Conservation (phyloP, 2,329 filamentous ascomycete species). For the Coniella vitis region DNA sequence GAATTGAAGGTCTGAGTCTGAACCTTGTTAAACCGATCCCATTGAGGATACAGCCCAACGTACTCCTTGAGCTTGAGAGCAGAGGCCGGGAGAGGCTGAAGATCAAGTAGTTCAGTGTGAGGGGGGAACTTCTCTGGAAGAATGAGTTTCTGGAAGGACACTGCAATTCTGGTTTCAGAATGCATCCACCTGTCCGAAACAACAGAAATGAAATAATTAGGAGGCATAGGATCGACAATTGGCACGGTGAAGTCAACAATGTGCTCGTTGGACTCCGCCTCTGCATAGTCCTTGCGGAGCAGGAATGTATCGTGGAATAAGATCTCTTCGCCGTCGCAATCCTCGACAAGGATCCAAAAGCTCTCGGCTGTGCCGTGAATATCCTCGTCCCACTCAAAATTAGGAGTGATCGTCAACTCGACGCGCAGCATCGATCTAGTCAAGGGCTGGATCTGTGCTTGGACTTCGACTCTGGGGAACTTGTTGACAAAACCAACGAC, state of each 20-base stretch:
- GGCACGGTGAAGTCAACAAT: slow-evolving; percentile 93
- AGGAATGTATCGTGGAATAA: slow-evolving; percentile 93
- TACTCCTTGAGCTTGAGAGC: slow-evolving; percentile 84
- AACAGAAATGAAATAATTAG: slow-evolving; percentile 96
- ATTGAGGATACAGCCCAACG: slow-evolving; percentile 71
- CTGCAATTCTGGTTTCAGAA: slow-evolving; percentile 84
- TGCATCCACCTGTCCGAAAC: slow-evolving; percentile 98
- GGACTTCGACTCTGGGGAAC: slow-evolving; percentile 86
- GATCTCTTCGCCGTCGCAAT: slow-evolving; percentile 94
- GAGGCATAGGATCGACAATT: slow-evolving; percentile 95
- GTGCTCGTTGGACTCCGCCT: slow-evolving; percentile 83
- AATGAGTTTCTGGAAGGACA: slow-evolving; percentile 92
- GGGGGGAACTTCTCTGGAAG: slow-evolving; percentile 93
- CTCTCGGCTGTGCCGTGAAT: slow-evolving; percentile 83
- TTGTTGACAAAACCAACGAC: slow-evolving; percentile 85
- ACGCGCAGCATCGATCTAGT: slow-evolving; percentile 89
- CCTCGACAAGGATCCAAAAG: slow-evolving; percentile 97
- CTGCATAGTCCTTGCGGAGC: slow-evolving; percentile 80
- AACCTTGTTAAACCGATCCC: slow-evolving; percentile 90
- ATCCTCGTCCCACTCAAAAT: slow-evolving; percentile 90
- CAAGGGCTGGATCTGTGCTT: slow-evolving; percentile 90
- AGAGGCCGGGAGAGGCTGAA: slow-evolving; percentile 84
- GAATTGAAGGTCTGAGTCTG: slow-evolving; percentile 97
- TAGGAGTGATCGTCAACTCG: slow-evolving; percentile 85
- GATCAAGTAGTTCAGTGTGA: slow-evolving; percentile 83